A percentile compares a stretch with the other conserved stretches of the same genome.
phyloP scores from a whole-genome alignment of 345 rosid genomes.

The Citrus cavaleriei region DNA sequence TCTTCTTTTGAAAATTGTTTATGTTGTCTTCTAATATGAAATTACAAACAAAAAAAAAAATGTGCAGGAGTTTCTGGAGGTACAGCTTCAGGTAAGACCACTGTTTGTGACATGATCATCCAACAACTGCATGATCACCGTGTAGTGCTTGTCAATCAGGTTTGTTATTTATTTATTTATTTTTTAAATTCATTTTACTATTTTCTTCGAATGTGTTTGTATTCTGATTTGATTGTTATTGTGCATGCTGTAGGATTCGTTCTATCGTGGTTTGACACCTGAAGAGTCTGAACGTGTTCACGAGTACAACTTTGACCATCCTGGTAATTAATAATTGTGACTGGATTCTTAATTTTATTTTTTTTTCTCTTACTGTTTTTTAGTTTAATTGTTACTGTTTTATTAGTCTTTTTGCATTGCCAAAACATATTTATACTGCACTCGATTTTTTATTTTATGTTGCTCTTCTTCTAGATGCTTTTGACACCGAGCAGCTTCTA shows the following conservation, averaged over 20 bases:
- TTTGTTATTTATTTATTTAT: slow-evolving; percentile 13
- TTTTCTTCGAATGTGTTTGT: not conserved
- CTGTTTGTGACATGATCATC: slow-evolving; percentile 98
- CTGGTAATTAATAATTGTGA: slow-evolving; percentile 33
- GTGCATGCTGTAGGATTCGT: slow-evolving; percentile 64
- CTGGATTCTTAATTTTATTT: not conserved
- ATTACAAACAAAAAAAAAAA: not conserved
- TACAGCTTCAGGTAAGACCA: slow-evolving; percentile 98
- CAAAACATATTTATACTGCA: not conserved
- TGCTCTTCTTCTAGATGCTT: slow-evolving; percentile 60
- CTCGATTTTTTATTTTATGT: not conserved
- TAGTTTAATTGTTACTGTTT: not conserved
- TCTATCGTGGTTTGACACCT: slow-evolving; percentile 87
- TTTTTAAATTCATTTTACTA: not conserved
- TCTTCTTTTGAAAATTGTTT: not conserved
- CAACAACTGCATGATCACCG: slow-evolving; percentile 99
- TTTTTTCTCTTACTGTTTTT: not conserved
- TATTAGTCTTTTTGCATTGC: not conserved
- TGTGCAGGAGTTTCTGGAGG: slow-evolving; percentile 92
- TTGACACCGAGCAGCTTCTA: slow-evolving; percentile 95
- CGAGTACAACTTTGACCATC: slow-evolving; percentile 98
- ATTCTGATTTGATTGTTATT: not conserved
- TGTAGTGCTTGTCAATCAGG: slow-evolving; percentile 94
- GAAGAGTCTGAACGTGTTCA: slow-evolving; percentile 75
- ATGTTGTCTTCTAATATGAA: too few relatives aligned